These are phyloP conservation scores for Jatropha curcas DNA, from an alignment of 345 rosid species.

Conservation along the genomic window DNA sequence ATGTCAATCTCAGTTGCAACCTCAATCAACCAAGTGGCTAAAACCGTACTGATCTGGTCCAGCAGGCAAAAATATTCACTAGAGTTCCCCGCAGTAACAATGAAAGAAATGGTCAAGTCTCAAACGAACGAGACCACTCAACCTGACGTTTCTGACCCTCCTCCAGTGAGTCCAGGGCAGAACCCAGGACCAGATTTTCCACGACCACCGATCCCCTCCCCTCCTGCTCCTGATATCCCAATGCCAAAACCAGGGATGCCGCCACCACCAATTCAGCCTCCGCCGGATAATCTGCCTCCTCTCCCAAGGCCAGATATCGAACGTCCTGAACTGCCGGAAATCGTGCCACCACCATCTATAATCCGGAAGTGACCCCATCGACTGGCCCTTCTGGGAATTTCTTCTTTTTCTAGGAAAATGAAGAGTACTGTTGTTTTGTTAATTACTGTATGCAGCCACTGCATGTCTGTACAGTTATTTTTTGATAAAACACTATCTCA, in stretches of 20 bases:
- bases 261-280: background rate
- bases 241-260: constrained; percentile 11
- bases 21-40: too few species aligned
- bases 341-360: constrained; percentile 17
- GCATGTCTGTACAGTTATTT: too few species aligned
- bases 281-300: constrained; percentile 28
- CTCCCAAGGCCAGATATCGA: constrained; percentile 24
- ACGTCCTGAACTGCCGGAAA: constrained; percentile 26
- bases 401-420: background rate
- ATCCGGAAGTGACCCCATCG: background rate
- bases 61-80: too few species aligned
- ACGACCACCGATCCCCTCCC: constrained; percentile 15
- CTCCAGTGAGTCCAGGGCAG: constrained; percentile 1
- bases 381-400: background rate
- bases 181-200: constrained; percentile 25
- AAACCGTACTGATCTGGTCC: too few species aligned
- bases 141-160: background rate
- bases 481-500: too few species aligned
- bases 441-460: too few species aligned
- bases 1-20: too few species aligned
- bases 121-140: too few species aligned
- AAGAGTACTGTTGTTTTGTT: too few species aligned
- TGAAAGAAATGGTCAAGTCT: too few species aligned
- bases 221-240: constrained; percentile 23
- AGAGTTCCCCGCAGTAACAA: too few species aligned